These are phyloP conservation scores for Pseudogymnoascus sp. DNA, from an alignment of 2,329 filamentous ascomycete species.

Conservation along the genomic window DNA sequence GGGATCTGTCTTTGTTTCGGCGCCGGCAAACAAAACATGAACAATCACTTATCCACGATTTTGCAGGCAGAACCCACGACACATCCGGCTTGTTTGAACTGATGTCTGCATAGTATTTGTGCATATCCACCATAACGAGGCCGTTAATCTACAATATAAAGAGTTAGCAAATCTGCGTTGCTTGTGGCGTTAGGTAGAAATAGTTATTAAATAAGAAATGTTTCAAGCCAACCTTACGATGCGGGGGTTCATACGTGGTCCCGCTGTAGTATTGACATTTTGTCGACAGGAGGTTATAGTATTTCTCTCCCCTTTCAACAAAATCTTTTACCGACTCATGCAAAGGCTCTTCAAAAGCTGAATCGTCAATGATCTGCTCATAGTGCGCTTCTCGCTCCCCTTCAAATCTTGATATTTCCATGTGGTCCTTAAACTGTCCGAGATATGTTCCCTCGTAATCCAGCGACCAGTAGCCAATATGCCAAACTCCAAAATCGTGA, in stretches of 20 bases:
- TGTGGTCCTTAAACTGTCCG: not conserved
- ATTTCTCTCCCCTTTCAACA: conserved; percentile 6
- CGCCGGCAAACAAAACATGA: not conserved
- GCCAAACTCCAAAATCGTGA: not conserved
- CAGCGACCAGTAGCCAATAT: not conserved
- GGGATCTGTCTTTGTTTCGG: not conserved
- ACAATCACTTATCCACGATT: conserved; percentile 7
- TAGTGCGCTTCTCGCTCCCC: not conserved
- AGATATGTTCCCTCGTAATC: not conserved
- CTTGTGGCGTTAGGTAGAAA: not conserved
- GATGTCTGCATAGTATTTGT: not conserved
- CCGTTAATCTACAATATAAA: conserved; percentile 1
- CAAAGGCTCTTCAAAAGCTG: not conserved
- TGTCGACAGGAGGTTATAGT: conserved; percentile 4
- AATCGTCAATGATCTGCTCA: not conserved
- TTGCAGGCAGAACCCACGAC: not conserved
- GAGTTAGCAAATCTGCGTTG: not conserved
- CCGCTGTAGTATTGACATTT: conserved; percentile 13
- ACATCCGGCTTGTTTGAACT: not conserved
- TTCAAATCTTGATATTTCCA: not conserved
- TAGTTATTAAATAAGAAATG: not conserved
- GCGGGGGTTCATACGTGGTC: conserved; percentile 2
- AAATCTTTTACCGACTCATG: not conserved
- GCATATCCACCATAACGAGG: conserved; percentile 12
- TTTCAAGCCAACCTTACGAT: not conserved